A percentile compares a stretch with the other conserved stretches of the same genome.
These are phyloP conservation scores for Cercophora newfieldiana DNA, from an alignment of 495 filamentous ascomycete species.

Conservation along the genomic window DNA sequence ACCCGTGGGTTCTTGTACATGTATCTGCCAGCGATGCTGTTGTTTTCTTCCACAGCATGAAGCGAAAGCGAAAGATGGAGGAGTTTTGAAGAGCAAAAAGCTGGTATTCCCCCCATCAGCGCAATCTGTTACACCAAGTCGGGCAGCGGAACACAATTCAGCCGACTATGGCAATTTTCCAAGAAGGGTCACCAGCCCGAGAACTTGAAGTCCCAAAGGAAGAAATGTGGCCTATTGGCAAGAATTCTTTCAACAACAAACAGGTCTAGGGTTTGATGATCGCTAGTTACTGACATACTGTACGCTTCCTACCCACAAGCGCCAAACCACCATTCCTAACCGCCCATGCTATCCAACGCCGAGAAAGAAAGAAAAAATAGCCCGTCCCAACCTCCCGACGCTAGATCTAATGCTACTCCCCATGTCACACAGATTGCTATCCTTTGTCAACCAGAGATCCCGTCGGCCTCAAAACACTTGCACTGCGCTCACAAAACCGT, in stretches of 20 bases:
- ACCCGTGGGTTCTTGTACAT: too few relatives aligned
- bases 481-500: constrained; percentile 81
- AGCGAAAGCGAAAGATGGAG: neutral
- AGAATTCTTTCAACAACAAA: neutral
- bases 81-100: neutral
- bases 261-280: neutral
- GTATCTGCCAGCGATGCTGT: too few relatives aligned
- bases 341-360: neutral
- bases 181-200: neutral
- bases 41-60: neutral
- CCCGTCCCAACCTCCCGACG: neutral
- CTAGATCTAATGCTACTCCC: neutral
- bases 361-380: neutral
- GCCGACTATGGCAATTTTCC: neutral
- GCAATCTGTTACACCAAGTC: neutral
- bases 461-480: constrained; percentile 60
- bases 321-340: too few relatives aligned
- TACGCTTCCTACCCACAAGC: too few relatives aligned
- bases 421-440: neutral
- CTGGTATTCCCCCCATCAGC: neutral
- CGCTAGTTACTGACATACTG: too few relatives aligned
- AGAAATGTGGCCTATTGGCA: neutral
- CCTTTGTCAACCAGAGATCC: neutral
- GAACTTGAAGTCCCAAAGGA: neutral
- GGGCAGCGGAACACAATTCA: neutral